Conservation (phyloP, 2,329 filamentous ascomycete genomes). For the Fonsecaea pedrosoi region DNA sequence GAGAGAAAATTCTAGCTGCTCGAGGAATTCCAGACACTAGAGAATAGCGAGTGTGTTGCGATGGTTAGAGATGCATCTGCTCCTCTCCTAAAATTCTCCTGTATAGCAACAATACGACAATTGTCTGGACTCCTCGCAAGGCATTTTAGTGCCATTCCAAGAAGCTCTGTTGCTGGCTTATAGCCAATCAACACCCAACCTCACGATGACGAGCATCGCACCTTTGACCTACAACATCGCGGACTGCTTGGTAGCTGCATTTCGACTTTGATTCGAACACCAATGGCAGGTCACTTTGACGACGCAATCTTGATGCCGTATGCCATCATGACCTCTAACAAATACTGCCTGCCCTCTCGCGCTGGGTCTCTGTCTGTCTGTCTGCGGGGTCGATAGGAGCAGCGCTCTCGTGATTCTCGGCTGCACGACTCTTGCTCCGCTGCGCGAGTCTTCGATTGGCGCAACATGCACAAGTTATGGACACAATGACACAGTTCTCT, state of each 20-base stretch:
- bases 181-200: neutral
- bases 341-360: too few species aligned
- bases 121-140: neutral
- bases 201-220: neutral
- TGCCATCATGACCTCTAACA: neutral
- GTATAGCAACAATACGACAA: neutral
- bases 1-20: neutral
- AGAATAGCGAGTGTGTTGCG: too few species aligned
- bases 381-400: neutral
- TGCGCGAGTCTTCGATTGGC: neutral
- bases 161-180: neutral
- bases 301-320: neutral
- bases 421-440: neutral
- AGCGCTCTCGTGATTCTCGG: neutral
- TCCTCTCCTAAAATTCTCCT: neutral
- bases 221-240: neutral
- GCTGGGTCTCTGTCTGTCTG: neutral
- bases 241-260: slow-evolving; percentile 45
- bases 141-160: neutral
- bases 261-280: neutral
- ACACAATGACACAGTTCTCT: neutral
- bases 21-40: too few species aligned
- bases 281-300: neutral
- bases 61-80: neutral
- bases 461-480: neutral